Evolutionary conservation across 805 yeast genomes (phyloP), one percentile per base, ranked within the genome.

Genomic region (Ogataea populi-albae): DNA sequence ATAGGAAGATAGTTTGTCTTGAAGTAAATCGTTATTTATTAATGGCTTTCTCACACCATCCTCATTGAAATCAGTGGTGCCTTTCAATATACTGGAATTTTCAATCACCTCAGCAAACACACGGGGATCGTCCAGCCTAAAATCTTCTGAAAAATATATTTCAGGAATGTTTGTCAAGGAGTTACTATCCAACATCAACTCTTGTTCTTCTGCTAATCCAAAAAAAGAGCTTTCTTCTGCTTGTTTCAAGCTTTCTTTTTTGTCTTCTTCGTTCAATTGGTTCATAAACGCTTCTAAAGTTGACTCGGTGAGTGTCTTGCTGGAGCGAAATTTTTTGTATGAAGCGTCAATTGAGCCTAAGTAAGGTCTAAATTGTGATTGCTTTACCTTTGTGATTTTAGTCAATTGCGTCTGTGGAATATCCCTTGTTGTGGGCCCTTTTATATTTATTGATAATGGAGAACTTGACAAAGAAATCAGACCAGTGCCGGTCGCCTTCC

Each of bases 41-140:
- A 75, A 54, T 5, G 67, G 62, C 28, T 69, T 68, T 37, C 32
- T 57, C 15, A 46, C 56, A 37, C 42, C 62, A 27, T 56, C 60
- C 5, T 47, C 50, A 20, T 50, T 54, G 27, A 58, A 50, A 23
- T 54, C 61, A 7, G 60, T 57, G 3, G 55, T 59, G 8, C 54
- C 57, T 26, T 58, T 54, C 17, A 50, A 29, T 14, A 66, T 55
- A 14, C 73, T 72, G 2, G 76, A 63, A 26, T 73, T 74, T 28
- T 79, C 87, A 10, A 84, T 70, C 2, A 89, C 95, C 40, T 74
- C 67, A 37, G 79, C 78, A 57, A 91, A 91, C 1, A 81, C 71
- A 38, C 96, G 70, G 5, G 96, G 96, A 55, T 93, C 87, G 49
- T 93, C 97, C 25, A 93, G 67, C 45, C 86, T 70, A 61, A 93